Percentiles rank a stretch among this genome's conserved stretches.
phyloP scores from a whole-genome alignment of 2,329 filamentous ascomycete species.

The Intubia oerlemansii region DNA sequence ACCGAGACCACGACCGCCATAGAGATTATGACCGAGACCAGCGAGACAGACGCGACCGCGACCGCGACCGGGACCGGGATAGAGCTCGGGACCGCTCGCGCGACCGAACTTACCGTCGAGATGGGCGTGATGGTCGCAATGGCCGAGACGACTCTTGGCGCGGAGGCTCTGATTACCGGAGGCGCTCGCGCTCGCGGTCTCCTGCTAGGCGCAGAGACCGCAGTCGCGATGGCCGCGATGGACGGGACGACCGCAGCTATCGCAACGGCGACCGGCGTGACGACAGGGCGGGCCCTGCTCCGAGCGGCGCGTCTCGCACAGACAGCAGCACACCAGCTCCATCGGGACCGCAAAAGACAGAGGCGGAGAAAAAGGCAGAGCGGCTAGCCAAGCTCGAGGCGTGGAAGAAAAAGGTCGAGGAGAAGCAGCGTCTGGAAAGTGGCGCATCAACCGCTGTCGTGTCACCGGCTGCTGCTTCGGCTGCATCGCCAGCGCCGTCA shows the following conservation, averaged over 20 bases:
- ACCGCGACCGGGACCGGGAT: slow-evolving; percentile 14
- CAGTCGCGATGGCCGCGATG: slow-evolving; percentile 33
- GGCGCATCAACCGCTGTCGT: too few relatives aligned
- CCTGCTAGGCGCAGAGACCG: slow-evolving; percentile 30
- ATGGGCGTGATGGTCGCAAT: neutral
- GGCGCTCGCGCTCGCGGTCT: slow-evolving; percentile 43
- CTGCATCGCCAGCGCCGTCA: slow-evolving; percentile 16
- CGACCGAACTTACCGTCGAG: slow-evolving; percentile 28
- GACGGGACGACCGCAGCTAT: slow-evolving; percentile 27
- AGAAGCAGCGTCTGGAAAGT: slow-evolving; percentile 50
- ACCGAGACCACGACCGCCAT: slow-evolving; percentile 25
- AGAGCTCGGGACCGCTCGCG: slow-evolving; percentile 46
- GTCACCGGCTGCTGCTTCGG: slow-evolving; percentile 57
- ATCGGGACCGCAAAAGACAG: slow-evolving; percentile 11
- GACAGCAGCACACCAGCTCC: neutral
- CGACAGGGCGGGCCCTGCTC: slow-evolving; percentile 45
- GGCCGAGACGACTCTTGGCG: slow-evolving; percentile 39
- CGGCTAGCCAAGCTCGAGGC: slow-evolving; percentile 64
- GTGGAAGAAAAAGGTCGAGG: slow-evolving; percentile 81
- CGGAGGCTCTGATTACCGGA: slow-evolving; percentile 24
- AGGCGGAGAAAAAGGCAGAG: slow-evolving; percentile 61
- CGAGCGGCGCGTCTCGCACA: slow-evolving; percentile 19
- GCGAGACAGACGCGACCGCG: slow-evolving; percentile 4
- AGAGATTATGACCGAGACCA: slow-evolving; percentile 24
- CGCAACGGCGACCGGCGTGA: slow-evolving; percentile 43